Evolutionary conservation across 2,329 filamentous ascomycete genomes (phyloP), one percentile per base, ranked within the genome.

Genomic region (Hymenoscyphus salicellus): DNA sequence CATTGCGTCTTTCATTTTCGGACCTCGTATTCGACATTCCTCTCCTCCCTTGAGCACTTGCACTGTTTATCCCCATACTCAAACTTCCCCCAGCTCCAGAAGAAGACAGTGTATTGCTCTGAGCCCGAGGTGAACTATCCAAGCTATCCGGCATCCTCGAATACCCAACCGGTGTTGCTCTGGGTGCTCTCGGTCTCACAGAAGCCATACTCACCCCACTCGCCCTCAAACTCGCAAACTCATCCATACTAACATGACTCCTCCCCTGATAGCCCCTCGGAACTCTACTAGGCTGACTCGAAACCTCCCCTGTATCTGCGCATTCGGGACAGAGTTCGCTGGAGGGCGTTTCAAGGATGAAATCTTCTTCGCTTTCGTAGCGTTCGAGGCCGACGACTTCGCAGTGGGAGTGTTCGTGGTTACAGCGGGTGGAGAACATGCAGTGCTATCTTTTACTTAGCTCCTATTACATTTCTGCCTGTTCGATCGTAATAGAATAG

Each of bases 331-430:
- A 60, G 26, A 55, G 14, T 1, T 46, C 16, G 8, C 11, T 14
- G 3, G 38, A 28, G 3, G 58, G 38, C 4, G 58, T 49, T 1
- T 38, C 43, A 1, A 60, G 43, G 6, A 60, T 16, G 17, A 17
- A 52, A 20, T 60, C 43, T 33, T 33, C 30, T 33, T 60, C 58
- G 14, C 30, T 49, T 49, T 60, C 58, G 26, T 60, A 60, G 3
- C 58, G 58, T 28, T 60, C 58, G 3, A 60, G 58, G 2, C 41
- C 58, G 4, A 17, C 41, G 28, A 60, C 32, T 11, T 20, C 14
- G 26, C 4, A 11, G 30, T 33, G 41, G 1, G 17, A 17, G 16
- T 28, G 17, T 28, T 60, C 58, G 17, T 60, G 58, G 10, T 17
- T 26, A 26, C 58, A 60, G 58, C 7, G 8, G 5, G 3, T 8